A percentile compares a stretch with the other conserved stretches of the same genome.
Evolutionary conservation across 2,329 filamentous ascomycete genomes (phyloP).

Genomic region (Fusarium sp.): DNA sequence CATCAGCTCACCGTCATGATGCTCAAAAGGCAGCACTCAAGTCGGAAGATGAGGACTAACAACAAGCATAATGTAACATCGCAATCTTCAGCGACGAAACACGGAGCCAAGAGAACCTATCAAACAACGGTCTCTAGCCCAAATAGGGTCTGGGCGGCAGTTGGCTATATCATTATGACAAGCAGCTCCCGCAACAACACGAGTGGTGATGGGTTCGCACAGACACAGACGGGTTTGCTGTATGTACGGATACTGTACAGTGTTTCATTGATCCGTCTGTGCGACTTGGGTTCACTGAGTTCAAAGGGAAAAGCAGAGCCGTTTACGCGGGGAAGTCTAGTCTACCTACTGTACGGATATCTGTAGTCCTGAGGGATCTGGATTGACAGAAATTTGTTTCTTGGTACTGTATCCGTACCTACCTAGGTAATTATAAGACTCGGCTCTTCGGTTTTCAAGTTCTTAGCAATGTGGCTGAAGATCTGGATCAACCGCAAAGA

Average conservation of each 20-base stretch:
- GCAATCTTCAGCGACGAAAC: conserved; percentile 29
- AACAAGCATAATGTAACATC: conserved; percentile 25
- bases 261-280: conserved; percentile 19
- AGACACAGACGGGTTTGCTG: conserved; percentile 19
- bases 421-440: neutral
- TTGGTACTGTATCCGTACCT: neutral
- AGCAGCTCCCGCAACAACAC: conserved; percentile 8
- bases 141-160: conserved; percentile 28
- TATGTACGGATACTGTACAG: neutral
- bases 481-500: conserved; percentile 1
- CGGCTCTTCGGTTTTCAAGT: neutral
- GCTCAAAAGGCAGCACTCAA: conserved; percentile 2
- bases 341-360: neutral
- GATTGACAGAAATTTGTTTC: neutral
- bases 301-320: neutral
- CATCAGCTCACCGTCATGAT: conserved; percentile 10
- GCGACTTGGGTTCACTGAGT: neutral
- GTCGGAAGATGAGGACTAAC: conserved; percentile 5
- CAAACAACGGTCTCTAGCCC: conserved; percentile 35
- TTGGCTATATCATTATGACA: conserved; percentile 36
- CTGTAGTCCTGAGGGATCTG: neutral
- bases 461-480: conserved; percentile 9
- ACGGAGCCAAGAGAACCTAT: conserved; percentile 25
- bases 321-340: conserved; percentile 21
- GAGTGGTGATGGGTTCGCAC: conserved; percentile 20